Base-by-base conservation (phyloP, 2,329 filamentous ascomycete genomes). In the Ophiostoma perfectum region DNA sequence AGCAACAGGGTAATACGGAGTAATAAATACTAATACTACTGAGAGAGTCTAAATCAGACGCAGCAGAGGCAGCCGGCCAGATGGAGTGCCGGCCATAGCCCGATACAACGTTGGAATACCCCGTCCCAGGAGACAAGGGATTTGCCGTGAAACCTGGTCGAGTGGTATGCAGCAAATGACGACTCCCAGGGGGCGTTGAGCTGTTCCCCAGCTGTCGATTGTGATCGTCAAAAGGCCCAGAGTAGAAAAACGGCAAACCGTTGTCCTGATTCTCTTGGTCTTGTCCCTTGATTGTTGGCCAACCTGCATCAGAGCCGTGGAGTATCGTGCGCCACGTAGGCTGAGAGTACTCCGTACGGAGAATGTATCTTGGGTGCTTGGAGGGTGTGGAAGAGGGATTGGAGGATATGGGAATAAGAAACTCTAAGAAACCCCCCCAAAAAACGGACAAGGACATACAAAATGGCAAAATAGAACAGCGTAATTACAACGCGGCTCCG, bases 171-270 rank as follows among this genome's bases (percentile, higher is more conserved):
- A 4, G 45, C 12, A 7, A 55, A 55, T 55, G 18, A 55, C 14
- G 42, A 45, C 42, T 45, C 9, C 42, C 42, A 45, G 9, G 9
- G 49, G 49, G 49, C n/a, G 49, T 9, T 55, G 3, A 16, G n/a
- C 45, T 16, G 6, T 47, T 55, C 49, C 49, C 49, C 49, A 36
- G 49, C 45, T 63, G 60, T 18, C 60, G 60, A 63, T 63, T 63
- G 60, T 11, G 60, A 63, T 63, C 60, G 60, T 42, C 60, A n/a
- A 36, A 36, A 16, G 8, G 45, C 45, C 12, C n/a, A 47, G 45
- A 16, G 45, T 47, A 16, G 45, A 47, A 47, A 47, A 47, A 16
- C 27, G 49, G n/a, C 3, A 2, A 58, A 16, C 58, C 52, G 64
- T 44, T 11, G 44, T 27, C 27, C 55, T 44, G 12, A 42, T 55